Evolutionary conservation across 192 early-diverging fungal genomes (phyloP).

Genomic region (Rhizophagus prolifer): DNA sequence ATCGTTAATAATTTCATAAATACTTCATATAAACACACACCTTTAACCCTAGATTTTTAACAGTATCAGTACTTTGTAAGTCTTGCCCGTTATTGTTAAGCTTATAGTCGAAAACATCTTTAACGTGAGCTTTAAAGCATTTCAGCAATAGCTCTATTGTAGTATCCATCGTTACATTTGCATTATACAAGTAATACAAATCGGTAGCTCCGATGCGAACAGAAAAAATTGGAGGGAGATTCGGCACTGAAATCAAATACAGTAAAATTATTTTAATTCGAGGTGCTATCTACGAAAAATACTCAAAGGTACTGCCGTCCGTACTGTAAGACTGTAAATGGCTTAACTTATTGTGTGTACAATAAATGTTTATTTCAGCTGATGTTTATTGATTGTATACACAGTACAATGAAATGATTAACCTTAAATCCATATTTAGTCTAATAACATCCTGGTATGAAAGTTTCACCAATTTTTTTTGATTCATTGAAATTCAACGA

Average conservation of each 20-base stretch:
- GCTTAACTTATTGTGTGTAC: too few species aligned
- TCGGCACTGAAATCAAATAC: neutral
- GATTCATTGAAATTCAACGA: too few species aligned
- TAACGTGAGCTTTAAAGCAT: neutral
- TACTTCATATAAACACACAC: neutral
- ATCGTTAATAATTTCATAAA: neutral
- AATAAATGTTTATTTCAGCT: conserved; percentile 32
- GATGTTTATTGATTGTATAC: conserved; percentile 25
- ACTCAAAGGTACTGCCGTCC: too few species aligned
- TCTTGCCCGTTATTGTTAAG: neutral
- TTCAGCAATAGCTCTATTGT: neutral
- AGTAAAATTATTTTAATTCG: conserved; percentile 67
- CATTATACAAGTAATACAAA: conserved; percentile 52
- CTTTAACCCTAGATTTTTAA: neutral
- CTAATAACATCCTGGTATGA: too few species aligned
- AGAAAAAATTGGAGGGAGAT: neutral
- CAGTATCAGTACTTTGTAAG: neutral
- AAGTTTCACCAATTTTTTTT: too few species aligned
- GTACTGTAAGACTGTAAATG: too few species aligned
- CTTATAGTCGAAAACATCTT: neutral
- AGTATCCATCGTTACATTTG: conserved; percentile 6
- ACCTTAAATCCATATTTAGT: too few species aligned
- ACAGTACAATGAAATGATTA: too few species aligned
- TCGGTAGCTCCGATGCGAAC: neutral
- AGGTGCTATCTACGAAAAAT: conserved; percentile 51